A percentile compares a stretch with the other conserved stretches of the same genome.
These are phyloP conservation scores for Sanghuangporus sanghuang DNA, from an alignment of 1,284 basidiomycete species.

Conservation along the genomic window DNA sequence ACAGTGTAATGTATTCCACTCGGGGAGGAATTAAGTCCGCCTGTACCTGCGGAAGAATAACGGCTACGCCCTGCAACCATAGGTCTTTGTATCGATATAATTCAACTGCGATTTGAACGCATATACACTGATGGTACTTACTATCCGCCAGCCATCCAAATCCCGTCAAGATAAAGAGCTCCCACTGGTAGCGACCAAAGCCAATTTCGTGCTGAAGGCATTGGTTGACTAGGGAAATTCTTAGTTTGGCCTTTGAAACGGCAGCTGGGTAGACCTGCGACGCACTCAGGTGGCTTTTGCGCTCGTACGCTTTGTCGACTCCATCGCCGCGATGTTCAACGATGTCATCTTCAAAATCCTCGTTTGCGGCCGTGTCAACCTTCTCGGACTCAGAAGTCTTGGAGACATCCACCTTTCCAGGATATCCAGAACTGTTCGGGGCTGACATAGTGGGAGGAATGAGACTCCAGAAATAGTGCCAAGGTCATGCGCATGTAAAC, in stretches of 20 bases:
- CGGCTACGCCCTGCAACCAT: constrained; percentile 51
- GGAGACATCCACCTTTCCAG: not conserved
- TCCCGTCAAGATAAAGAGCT: constrained; percentile 53
- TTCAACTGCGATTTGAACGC: not conserved
- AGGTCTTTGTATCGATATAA: constrained; percentile 32
- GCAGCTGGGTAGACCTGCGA: not conserved
- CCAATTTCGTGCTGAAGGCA: constrained; percentile 52
- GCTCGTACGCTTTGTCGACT: constrained; percentile 25
- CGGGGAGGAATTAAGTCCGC: constrained; percentile 39
- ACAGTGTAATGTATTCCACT: constrained; percentile 47
- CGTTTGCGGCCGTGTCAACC: not conserved
- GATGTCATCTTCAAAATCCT: not conserved
- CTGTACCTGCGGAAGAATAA: constrained; percentile 43
- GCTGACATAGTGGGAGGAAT: not conserved
- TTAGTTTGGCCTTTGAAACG: not conserved
- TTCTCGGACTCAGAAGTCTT: not conserved
- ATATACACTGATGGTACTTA: not conserved
- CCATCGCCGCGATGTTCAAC: constrained; percentile 17
- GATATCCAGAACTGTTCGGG: not conserved
- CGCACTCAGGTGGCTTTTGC: constrained; percentile 23
- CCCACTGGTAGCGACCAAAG: constrained; percentile 56
- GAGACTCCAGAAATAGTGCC: not conserved
- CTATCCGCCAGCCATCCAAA: constrained; percentile 21
- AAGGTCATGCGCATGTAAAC: not conserved
- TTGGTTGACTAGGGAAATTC: constrained; percentile 33